Evolutionary conservation across 805 yeast species (phyloP), one percentile per base, ranked within the genome.

Genomic region (Hagleromyces aurorensis): DNA sequence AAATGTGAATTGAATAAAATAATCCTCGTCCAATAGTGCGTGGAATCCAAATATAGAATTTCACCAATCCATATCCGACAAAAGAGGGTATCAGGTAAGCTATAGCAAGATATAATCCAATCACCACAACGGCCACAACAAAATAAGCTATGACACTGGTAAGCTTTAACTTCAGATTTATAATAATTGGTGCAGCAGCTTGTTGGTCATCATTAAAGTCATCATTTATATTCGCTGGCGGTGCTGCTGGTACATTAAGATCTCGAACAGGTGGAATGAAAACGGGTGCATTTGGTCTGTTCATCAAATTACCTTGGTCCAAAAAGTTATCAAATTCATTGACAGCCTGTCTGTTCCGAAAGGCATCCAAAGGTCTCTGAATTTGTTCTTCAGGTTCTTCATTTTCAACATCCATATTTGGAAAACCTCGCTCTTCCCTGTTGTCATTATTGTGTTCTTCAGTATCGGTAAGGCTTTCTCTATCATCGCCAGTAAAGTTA

Each of bases 31-130:
- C 16, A 12, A 38, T 20, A 3, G 40, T 22, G 13, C 33, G 29
- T 6, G 19, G 29, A 32, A 38, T 34, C 9, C 43, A 29, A 27
- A 48, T 45, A 18, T 35, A 43, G 6, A 32, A 22, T 17, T 33
- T 36, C 13, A 50, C 17, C 19, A 59, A 33, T 13, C 40, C 23
- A 34, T 41, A 44, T 7, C 78, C 79, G 3, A 68, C 25, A 23
- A 64, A 42, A 5, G 70, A 65, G 7, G 80, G 78, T 3, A 70
- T 36, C 11, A 67, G 52, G 41, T 70, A 73, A 1, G 69, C 55
- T 9, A 61, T 24, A 17, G 65, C 52, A 21, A 70, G 44, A 34
- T 65, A 67, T 2, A 56, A 43, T 1, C 62, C 47, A 2, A 56
- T 36, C 14, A 54, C 31, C 1, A 44, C 40, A 16, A 57, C 46